Percentiles rank a stretch among this genome's conserved stretches.
phyloP scores from a whole-genome alignment of 129 eudicot genomes.

The Arctium lappa region DNA sequence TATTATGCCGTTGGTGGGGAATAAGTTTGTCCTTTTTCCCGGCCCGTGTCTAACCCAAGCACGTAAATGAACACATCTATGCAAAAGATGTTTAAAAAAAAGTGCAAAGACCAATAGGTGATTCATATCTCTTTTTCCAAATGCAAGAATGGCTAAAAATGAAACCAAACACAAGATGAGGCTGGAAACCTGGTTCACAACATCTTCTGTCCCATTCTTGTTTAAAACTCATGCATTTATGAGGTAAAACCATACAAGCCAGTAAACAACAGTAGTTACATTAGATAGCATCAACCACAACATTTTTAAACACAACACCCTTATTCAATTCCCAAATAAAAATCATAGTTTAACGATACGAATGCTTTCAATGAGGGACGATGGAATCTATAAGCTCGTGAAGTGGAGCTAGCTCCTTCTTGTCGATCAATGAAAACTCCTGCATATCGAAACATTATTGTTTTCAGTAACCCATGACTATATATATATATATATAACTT shows the following conservation, averaged over 20 bases:
- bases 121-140: not conserved
- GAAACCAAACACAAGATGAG: not conserved
- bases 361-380: conserved; percentile 52
- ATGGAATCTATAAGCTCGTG: conserved; percentile 93
- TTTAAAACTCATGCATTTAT: conserved; percentile 15
- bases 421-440: conserved; percentile 92
- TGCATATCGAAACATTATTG: conserved; percentile 26
- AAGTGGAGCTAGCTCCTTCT: conserved; percentile 96
- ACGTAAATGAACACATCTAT: not conserved
- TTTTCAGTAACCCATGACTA: not conserved
- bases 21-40: not conserved
- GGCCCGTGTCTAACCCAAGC: not conserved
- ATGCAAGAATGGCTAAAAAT: not conserved
- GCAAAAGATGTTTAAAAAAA: not conserved
- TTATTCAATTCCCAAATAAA: conserved; percentile 27
- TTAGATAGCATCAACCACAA: conserved; percentile 12
- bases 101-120: not conserved
- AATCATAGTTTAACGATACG: conserved; percentile 1
- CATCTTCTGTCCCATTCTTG: not conserved
- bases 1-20: not conserved
- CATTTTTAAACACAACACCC: conserved; percentile 20
- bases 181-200: not conserved
- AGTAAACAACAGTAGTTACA: conserved; percentile 22
- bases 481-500: not conserved
- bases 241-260: conserved; percentile 14